Evolutionary conservation across 805 yeast genomes (phyloP).

Genomic region (Pichia ethanolica): DNA sequence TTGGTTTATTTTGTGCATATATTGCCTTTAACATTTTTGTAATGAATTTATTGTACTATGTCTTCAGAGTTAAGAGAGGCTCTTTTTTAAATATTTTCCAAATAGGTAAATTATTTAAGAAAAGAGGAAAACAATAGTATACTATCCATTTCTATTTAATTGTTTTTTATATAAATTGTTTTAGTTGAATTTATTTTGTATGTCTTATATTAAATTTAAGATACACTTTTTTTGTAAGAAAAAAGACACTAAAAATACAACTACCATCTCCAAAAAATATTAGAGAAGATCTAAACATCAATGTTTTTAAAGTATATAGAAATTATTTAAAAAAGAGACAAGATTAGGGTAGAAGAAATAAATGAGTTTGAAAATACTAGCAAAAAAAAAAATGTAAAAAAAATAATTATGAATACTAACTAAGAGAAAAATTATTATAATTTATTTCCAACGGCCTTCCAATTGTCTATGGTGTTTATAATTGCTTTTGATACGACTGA

Average conservation of each 20-base stretch:
- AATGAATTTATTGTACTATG: slow-evolving; percentile 31
- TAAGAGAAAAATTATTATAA: background rate
- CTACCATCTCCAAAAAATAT: no score
- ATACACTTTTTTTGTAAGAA: no score
- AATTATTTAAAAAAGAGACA: background rate
- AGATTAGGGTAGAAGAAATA: background rate
- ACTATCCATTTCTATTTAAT: no score
- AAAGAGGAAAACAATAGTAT: background rate
- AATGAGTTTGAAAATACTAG: background rate
- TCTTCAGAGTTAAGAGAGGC: slow-evolving; percentile 25
- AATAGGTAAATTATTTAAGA: background rate
- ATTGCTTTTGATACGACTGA: slow-evolving; percentile 26
- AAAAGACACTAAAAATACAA: no score
- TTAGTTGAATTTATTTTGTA: background rate
- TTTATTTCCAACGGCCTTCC: slow-evolving; percentile 1
- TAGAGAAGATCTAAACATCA: no score
- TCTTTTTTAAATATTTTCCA: background rate
- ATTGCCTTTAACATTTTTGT: slow-evolving; percentile 42
- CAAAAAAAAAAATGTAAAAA: background rate
- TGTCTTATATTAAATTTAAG: no score
- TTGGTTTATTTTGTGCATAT: slow-evolving; percentile 55
- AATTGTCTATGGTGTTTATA: background rate
- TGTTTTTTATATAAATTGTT: no score
- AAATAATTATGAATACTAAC: no score
- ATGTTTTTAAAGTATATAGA: no score